Evolutionary conservation across 768 basidiomycete species (phyloP), one percentile per base, ranked within the genome.

Genomic region (Amanita pallidorosea): DNA sequence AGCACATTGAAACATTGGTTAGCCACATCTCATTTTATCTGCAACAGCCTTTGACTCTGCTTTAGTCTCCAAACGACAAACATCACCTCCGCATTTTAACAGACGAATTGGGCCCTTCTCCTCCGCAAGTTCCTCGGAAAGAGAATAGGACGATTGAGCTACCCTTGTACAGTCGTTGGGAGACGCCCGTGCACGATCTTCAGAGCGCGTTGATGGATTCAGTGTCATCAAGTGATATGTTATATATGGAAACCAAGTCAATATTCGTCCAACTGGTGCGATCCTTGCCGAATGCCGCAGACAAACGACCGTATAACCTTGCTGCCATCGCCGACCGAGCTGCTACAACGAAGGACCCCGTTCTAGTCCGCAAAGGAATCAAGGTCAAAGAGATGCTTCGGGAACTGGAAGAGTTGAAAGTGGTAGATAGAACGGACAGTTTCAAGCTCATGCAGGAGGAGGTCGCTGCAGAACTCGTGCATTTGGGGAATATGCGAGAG

Each of bases 201-300:
- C 90, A 95, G 56, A 94, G 86, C 40, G 91, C 95, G 1, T 78
- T 99, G 52, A 93, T 98, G 85, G 93, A 94, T 66, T 89, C 91
- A 22, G 87, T 99, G 25, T 97, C 96, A 20, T 92, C 93, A 41
- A 88, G 88, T 63, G 96, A 99, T 68, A 95, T 99, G 82, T 80
- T 98, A 27, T 99, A 98, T 72, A 97, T 98, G 93, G 96, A 99
- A 65, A 89, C 96, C 51, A 99, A 99, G 71, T 97, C 95, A 6
- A 98, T 98, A 62, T 93, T 99, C 58, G 96, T 98, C 29, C 93
- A 97, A 64, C 80, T 98, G 48, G 83, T 99, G 51, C 93, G 96
- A 57, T 98, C 94, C 29, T 79, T 99, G 51, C 95, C 95, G 1
- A 77, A 84, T 44, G 74, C 82, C 1, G 76, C 81, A 5, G 89